Percentiles rank a stretch among this genome's conserved stretches.
phyloP scores from a whole-genome alignment of 1,284 basidiomycete genomes.

The Tilletia walkeri region DNA sequence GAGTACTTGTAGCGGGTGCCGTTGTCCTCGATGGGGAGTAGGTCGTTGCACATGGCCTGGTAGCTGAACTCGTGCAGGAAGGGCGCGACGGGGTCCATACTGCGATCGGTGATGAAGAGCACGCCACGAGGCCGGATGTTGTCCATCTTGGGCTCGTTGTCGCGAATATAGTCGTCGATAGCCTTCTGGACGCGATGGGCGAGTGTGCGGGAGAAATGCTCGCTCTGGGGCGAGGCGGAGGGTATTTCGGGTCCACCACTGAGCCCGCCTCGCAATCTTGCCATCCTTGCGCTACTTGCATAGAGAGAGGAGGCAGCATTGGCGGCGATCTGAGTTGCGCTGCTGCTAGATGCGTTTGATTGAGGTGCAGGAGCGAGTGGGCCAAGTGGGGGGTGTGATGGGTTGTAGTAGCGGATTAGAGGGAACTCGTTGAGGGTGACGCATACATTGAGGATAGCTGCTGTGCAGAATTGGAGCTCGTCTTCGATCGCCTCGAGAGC shows the following conservation, averaged over 20 bases:
- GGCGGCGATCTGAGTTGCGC: constrained; percentile 17
- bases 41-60: constrained; percentile 96
- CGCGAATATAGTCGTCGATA: constrained; percentile 38
- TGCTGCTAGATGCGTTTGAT: constrained; percentile 25
- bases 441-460: constrained; percentile 68
- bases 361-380: constrained; percentile 58
- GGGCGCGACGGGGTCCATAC: constrained; percentile 88
- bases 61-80: constrained; percentile 97
- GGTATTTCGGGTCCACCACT: constrained; percentile 23
- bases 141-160: constrained; percentile 64
- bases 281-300: constrained; percentile 39
- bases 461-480: constrained; percentile 45
- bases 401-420: constrained; percentile 88
- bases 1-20: constrained; percentile 80
- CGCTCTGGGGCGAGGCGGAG: constrained; percentile 15
- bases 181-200: constrained; percentile 41
- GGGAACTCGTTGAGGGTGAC: constrained; percentile 91
- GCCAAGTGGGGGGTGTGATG: constrained; percentile 77
- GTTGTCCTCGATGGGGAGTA: constrained; percentile 72
- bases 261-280: constrained; percentile 23
- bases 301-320: constrained; percentile 35
- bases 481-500: constrained; percentile 36
- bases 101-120: constrained; percentile 87
- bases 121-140: constrained; percentile 72
- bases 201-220: constrained; percentile 48